Conservation (phyloP, 2,329 filamentous ascomycete genomes). For the Microcyclosporella mali region DNA sequence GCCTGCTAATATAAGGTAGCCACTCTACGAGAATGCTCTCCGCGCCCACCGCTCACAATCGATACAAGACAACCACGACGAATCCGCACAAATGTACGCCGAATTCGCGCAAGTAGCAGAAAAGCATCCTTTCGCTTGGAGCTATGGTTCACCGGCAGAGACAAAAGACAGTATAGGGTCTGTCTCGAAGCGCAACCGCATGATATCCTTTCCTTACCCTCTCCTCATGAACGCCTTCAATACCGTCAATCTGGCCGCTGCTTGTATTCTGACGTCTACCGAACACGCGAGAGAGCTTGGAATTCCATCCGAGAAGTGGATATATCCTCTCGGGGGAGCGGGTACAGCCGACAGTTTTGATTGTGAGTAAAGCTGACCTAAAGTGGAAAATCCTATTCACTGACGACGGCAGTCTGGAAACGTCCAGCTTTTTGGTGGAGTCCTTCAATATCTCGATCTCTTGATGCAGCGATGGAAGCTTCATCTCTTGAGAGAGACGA, state of each 20-base stretch:
- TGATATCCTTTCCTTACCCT: constrained; percentile 64
- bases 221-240: constrained; percentile 68
- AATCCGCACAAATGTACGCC: constrained; percentile 56
- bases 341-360: constrained; percentile 53
- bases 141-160: constrained; percentile 42
- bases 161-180: constrained; percentile 49
- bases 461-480: constrained; percentile 48
- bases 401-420: constrained; percentile 52
- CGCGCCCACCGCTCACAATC: constrained; percentile 52
- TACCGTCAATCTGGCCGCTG: constrained; percentile 58
- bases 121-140: constrained; percentile 53
- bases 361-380: constrained; percentile 38
- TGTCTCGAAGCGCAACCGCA: constrained; percentile 53
- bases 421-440: constrained; percentile 54
- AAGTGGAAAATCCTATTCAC: neutral
- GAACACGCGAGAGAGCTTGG: constrained; percentile 50
- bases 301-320: constrained; percentile 52
- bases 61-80: constrained; percentile 49
- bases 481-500: constrained; percentile 46
- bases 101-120: constrained; percentile 54
- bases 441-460: constrained; percentile 51
- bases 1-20: constrained; percentile 22
- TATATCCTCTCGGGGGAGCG: constrained; percentile 59
- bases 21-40: constrained; percentile 60
- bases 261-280: constrained; percentile 54